phyloP scores from a whole-genome alignment of 257 asterid species.

The Solanum medicagineum region DNA sequence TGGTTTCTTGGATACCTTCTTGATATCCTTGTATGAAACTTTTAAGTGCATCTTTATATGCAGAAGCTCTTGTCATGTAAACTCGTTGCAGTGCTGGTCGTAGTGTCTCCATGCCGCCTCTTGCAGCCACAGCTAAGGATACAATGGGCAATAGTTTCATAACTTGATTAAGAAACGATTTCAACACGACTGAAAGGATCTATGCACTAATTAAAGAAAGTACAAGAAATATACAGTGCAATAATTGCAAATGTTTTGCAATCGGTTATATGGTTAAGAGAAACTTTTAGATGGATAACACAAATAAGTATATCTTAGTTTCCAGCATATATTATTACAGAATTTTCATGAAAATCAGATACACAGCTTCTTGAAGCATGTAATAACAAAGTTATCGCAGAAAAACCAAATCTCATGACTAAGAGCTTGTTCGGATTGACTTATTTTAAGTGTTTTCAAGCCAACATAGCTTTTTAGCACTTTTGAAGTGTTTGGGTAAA shows the following conservation, averaged over 20 bases:
- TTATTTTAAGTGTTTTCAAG: too few relatives aligned
- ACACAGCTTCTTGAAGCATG: not conserved
- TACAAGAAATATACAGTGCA: not conserved
- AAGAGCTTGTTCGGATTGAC: not conserved
- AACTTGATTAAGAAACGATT: not conserved
- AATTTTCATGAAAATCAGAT: not conserved
- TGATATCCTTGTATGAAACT: constrained; percentile 91
- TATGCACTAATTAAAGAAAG: not conserved
- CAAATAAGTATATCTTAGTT: not conserved
- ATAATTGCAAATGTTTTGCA: not conserved
- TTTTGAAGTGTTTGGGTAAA: too few relatives aligned
- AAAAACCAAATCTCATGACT: not conserved
- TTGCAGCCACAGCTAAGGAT: constrained; percentile 65
- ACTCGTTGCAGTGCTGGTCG: constrained; percentile 84
- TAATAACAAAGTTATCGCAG: not conserved
- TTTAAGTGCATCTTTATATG: constrained; percentile 77
- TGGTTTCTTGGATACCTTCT: constrained; percentile 73
- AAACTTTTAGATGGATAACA: not conserved
- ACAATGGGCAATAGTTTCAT: not conserved
- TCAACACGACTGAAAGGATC: not conserved
- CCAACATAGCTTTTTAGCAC: too few relatives aligned
- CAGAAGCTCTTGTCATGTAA: constrained; percentile 89
- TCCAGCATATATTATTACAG: not conserved
- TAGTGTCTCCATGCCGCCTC: constrained; percentile 86
- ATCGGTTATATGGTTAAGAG: not conserved